These are phyloP conservation scores for Jatropha multifida DNA, from an alignment of 441 rosid species.

Conservation along the genomic window DNA sequence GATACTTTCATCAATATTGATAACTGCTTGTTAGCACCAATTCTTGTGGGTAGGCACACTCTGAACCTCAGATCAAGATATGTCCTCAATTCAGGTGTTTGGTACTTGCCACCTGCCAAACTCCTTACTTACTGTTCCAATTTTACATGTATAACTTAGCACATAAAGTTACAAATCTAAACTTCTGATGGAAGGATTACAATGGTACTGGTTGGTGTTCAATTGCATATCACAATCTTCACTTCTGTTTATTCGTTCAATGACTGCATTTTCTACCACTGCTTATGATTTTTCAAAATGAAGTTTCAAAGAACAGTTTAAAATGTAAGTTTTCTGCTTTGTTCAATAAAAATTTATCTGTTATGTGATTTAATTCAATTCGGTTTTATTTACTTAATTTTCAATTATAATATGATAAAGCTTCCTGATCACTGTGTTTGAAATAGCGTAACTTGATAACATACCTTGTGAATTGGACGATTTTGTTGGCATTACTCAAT, in stretches of 20 bases:
- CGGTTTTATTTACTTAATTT: background rate
- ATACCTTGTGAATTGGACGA: background rate
- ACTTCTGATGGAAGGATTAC: background rate
- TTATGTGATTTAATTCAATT: background rate
- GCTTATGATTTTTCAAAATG: background rate
- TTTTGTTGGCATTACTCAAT: background rate
- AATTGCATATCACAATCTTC: background rate
- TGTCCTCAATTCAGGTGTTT: background rate
- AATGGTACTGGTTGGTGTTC: background rate
- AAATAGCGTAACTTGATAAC: background rate
- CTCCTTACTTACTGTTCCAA: background rate
- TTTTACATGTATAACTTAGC: background rate
- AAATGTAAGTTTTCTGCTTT: background rate
- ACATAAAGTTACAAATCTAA: conserved; percentile 3
- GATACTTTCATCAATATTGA: background rate
- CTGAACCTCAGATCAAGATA: background rate
- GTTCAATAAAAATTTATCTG: background rate
- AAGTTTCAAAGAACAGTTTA: conserved; percentile 7
- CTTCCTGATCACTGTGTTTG: background rate
- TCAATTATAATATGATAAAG: background rate
- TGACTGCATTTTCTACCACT: background rate
- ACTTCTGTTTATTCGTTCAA: background rate
- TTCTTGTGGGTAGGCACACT: background rate
- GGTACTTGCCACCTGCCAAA: background rate
- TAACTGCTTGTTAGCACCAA: background rate